Evolutionary conservation across 2,329 filamentous ascomycete species (phyloP).

Genomic region (Orbilia javanica): DNA sequence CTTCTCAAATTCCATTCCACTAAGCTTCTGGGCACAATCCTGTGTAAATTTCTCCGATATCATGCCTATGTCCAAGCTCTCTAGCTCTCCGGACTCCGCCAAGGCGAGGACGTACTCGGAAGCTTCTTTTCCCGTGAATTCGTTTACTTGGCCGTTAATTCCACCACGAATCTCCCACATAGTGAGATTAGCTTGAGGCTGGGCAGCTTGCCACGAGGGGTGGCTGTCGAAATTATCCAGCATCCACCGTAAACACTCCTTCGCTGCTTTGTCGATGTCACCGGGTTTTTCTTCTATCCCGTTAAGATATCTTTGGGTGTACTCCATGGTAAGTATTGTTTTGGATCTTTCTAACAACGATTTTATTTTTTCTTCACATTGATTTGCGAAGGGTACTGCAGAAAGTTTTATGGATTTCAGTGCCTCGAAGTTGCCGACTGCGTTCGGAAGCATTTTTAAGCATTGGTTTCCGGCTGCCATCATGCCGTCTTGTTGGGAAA

Average conservation of each 20-base stretch:
- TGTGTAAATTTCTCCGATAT: neutral
- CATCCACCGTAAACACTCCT: slow-evolving; percentile 4
- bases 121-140: neutral
- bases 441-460: slow-evolving; percentile 1
- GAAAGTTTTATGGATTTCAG: neutral
- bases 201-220: neutral
- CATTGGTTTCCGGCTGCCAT: neutral
- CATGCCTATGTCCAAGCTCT: neutral
- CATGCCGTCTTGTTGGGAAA: neutral
- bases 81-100: neutral
- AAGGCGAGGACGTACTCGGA: neutral
- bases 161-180: neutral
- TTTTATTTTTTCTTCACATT: neutral
- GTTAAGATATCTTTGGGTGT: neutral
- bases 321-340: neutral
- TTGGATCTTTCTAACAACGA: neutral
- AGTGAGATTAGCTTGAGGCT: too few relatives aligned
- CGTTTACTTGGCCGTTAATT: neutral
- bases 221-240: neutral
- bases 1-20: neutral
- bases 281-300: neutral
- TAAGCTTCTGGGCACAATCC: slow-evolving; percentile 2
- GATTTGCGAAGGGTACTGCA: neutral
- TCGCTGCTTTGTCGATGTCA: neutral
- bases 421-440: neutral